Base-by-base conservation (phyloP, 2,329 filamentous ascomycete genomes). In the Mollisiaceae sp. region DNA sequence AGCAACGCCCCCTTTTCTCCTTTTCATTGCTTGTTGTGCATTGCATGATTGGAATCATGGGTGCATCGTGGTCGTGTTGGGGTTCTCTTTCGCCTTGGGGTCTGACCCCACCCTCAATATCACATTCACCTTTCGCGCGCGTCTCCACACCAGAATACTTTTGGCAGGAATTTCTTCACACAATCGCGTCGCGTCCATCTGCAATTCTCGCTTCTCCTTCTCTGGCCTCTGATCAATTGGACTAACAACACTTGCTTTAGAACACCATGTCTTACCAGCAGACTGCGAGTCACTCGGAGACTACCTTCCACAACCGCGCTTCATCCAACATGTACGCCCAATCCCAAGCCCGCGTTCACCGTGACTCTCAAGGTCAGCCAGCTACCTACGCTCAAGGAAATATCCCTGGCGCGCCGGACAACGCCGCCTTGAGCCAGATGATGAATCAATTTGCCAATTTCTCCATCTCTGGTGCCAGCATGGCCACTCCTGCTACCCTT, bases 201-300 rank as follows among this genome's bases (percentile, higher is more conserved):
- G 22, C 54, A 47, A 55, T 24, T 38, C 56, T 63, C 59, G 36
- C 41, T 59, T 32, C 57, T 56, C 38, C 45, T 24, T 64, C n/a
- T 43, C 56, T 45, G n/a, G 36, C 57, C 6, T 9, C 2, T 36
- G 24, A 66, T 55, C 58, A 47, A 65, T 62, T 24, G 58, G 60
- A 66, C 66, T 72, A 59, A 71, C 65, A 67, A 12, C 39, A 27
- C 27, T 27, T 55, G 35, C 35, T 57, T 52, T 27, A 50, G 75
- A 71, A 70, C 69, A 72, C 70, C 73, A 77, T 77, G 75, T 73
- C 75, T 73, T 76, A 75, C 67, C 74, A 76, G 64, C 74, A 76
- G 69, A 71, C 72, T 60, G 60, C 72, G 56, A 70, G 65, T 59
- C 67, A 69, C 56, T 57, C 70, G 52, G 75, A 75, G 60, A 70